Base-by-base conservation (phyloP, 306 rosid genomes). In the Senna tora region DNA sequence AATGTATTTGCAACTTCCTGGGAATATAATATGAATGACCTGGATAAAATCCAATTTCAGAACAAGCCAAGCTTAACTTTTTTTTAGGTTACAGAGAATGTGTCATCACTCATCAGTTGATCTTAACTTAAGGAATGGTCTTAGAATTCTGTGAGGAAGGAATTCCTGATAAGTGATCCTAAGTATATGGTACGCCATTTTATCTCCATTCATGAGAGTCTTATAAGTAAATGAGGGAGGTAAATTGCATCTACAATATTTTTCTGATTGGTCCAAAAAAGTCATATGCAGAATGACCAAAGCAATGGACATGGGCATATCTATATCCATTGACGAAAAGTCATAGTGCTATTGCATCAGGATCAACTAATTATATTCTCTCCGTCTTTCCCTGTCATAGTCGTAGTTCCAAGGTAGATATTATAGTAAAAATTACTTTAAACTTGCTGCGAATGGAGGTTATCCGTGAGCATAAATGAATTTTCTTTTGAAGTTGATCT, bases 141-240 rank as follows among this genome's bases (percentile, higher is more conserved):
- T 19, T 25, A 8, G 57, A 20, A 52, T 52, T 21, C 16, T 4
- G 10, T 22, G 16, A 55, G 8, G 17, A 32, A 58, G 57, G 42
- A 76, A 47, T 59, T 58, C 17, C 57, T 59, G 32, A 22, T 41
- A 59, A 30, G 11, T 32, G 34, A 38, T 25, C 49, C 34, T 45
- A 42, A 36, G 52, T 17, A 10, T 59, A 60, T 22, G 57, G 47
- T 42, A 52, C 32, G 20, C 57, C 58, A 41, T 20, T 1, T 65
- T 45, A 55, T 61, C 25, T 22, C 43, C 51, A 21, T 42, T 43
- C 11, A 43, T 45, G 34, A 58, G 8, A 57, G 66, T 4, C 4
- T 56, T 54, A 33, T 20, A 41, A 6, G 8, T 7, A 50, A 73
- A 30, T 43, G 19, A 6, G 65, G 36, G 28, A 30, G 30, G 25